Conservation (phyloP, 805 yeast species). For the Cyberlindnera mrakii region DNA sequence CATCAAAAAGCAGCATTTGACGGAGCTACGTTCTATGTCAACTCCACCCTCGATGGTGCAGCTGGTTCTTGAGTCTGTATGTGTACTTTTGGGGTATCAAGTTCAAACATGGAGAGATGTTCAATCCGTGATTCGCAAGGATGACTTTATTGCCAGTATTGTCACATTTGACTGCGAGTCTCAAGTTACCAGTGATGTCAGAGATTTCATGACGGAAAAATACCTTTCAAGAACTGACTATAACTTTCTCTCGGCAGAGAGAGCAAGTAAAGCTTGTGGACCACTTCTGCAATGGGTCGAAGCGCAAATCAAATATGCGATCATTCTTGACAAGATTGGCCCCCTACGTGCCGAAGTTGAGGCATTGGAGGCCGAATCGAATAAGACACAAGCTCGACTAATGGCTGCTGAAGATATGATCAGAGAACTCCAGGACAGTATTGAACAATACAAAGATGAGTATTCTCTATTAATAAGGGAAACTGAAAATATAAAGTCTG, state of each 20-base stretch:
- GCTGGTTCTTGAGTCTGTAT: constrained; percentile 80
- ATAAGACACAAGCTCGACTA: constrained; percentile 59
- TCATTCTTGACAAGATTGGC: constrained; percentile 61
- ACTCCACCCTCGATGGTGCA: constrained; percentile 90
- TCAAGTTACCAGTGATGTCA: constrained; percentile 48
- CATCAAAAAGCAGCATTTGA: constrained; percentile 85
- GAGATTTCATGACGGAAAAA: constrained; percentile 48
- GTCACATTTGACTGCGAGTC: constrained; percentile 63
- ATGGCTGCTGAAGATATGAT: constrained; percentile 81
- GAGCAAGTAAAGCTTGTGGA: constrained; percentile 95
- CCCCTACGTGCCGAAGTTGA: constrained; percentile 69
- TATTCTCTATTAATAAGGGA: constrained; percentile 77
- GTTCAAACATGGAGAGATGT: constrained; percentile 76
- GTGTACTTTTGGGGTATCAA: constrained; percentile 69
- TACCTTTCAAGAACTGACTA: constrained; percentile 62
- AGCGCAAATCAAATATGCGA: constrained; percentile 79
- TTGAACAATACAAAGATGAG: constrained; percentile 56
- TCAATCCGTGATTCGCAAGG: constrained; percentile 70
- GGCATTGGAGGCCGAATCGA: constrained; percentile 51
- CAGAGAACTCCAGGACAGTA: constrained; percentile 59
- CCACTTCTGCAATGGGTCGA: constrained; percentile 84
- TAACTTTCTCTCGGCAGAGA: constrained; percentile 64
- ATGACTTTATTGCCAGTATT: constrained; percentile 81
- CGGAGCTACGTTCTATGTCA: constrained; percentile 82
- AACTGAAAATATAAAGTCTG: constrained; percentile 65